Evolutionary conservation across 768 basidiomycete genomes (phyloP).

Genomic region (Panellus pusillus): DNA sequence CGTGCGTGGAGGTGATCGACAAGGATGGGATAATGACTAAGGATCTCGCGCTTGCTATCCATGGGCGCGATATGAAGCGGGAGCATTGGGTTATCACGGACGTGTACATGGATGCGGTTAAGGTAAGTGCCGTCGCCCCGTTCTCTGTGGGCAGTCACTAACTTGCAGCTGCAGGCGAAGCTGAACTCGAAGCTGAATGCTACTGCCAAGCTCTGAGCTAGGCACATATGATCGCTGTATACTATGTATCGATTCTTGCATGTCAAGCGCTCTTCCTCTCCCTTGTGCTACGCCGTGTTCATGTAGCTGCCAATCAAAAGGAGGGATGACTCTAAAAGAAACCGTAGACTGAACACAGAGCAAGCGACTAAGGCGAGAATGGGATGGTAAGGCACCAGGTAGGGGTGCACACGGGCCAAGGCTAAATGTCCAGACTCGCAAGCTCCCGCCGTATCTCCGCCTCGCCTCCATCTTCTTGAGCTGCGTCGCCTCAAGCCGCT

Average conservation of each 20-base stretch:
- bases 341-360: background rate
- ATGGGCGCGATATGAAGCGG: conserved; percentile 87
- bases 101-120: conserved; percentile 91
- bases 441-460: conserved; percentile 83
- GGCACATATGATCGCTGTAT: too few species aligned
- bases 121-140: conserved; percentile 49
- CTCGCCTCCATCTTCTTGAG: conserved; percentile 95
- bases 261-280: too few species aligned
- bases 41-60: conserved; percentile 92
- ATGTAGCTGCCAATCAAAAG: too few species aligned
- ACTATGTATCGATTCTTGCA: too few species aligned
- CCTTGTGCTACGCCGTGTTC: too few species aligned
- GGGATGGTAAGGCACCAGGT: background rate
- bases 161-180: conserved; percentile 9
- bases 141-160: background rate
- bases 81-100: conserved; percentile 98
- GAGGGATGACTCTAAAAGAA: background rate
- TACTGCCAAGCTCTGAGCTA: background rate
- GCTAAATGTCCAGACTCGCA: conserved; percentile 32
- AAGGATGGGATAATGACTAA: conserved; percentile 93
- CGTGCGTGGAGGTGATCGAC: conserved; percentile 92
- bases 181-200: conserved; percentile 14
- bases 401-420: background rate
- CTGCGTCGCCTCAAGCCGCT: conserved; percentile 92
- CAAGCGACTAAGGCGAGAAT: background rate